Conservation (phyloP, 139 green algal species). For the Penium margaritaceum region DNA sequence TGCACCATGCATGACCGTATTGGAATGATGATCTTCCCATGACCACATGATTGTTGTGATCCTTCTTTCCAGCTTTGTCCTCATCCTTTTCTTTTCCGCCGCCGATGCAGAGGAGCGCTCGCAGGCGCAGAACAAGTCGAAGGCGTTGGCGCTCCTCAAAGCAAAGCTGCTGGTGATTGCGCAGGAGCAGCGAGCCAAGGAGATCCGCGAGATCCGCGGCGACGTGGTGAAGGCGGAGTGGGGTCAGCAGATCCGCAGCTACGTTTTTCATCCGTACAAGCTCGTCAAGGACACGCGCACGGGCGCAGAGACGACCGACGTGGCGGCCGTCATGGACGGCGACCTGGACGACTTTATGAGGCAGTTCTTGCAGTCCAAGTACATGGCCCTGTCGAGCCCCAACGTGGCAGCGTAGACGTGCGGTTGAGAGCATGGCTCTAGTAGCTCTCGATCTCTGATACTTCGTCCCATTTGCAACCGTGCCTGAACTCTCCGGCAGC, state of each 20-base stretch:
- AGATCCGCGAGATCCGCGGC: slow-evolving; percentile 76
- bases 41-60: too few species aligned
- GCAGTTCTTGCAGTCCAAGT: too few species aligned
- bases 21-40: too few species aligned
- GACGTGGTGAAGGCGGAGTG: slow-evolving; percentile 87
- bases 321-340: slow-evolving; percentile 67
- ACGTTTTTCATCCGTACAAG: slow-evolving; percentile 94
- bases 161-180: slow-evolving; percentile 74
- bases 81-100: too few species aligned
- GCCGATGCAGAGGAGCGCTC: slow-evolving; percentile 62
- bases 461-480: too few species aligned
- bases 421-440: too few species aligned
- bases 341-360: slow-evolving; percentile 42
- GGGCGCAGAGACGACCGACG: slow-evolving; percentile 53
- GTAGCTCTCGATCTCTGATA: too few species aligned
- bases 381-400: too few species aligned
- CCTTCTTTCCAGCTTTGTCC: too few species aligned
- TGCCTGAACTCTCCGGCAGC: too few species aligned
- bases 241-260: slow-evolving; percentile 94
- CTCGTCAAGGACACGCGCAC: slow-evolving; percentile 82
- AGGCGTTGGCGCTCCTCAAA: slow-evolving; percentile 42
- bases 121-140: slow-evolving; percentile 63
- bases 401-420: too few species aligned
- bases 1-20: too few species aligned
- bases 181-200: slow-evolving; percentile 65